Base-by-base conservation (phyloP, 202 grass and related monocot genomes). In the Schoenoplectus triqueter region DNA sequence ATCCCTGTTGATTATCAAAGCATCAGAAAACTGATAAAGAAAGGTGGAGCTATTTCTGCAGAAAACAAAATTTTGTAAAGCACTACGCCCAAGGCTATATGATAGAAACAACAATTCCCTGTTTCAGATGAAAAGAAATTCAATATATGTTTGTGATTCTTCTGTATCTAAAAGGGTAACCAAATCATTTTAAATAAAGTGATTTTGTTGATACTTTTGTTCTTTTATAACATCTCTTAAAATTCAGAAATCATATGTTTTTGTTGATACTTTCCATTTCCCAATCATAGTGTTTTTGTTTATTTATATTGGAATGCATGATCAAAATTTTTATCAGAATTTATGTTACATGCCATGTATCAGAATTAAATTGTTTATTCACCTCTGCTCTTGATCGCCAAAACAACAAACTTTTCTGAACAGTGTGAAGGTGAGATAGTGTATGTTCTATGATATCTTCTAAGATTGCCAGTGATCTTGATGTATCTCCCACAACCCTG, bases 381-480 rank as follows among this genome's bases (percentile, higher is more conserved):
- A 93, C 95, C 92, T 98, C 90, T 19, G 92, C 91, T 79, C 88
- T 89, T 41, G 84, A 87, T 67, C 93, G 90, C 95, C 95, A 98
- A 80, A 95, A 98, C 5, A 84, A 77, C 85, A 98, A 88, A 85
- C 92, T 98, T 89, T 98, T 98, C 67, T 98, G 89, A 92, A 95
- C 85, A 83, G 9, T 78, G 82, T 93, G 95, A 88, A 98, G 73
- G 88, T 87, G 85, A 80, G 86, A 89, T 64, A 95, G 44, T 45
- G 87, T 88, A 42, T 86, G 84, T 56, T 95, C 89, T 68, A 89
- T 88, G 84, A 98, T 89, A 64, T 98, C 95, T 80, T 95, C 91
- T 86, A 95, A 78, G 56, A 98, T 89, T 70, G 68, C 60, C 73
- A 91, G 86, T 55, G 77, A 85, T 89, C 88, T 93, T 49, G 89